A percentile compares a stretch with the other conserved stretches of the same genome.
phyloP scores from a whole-genome alignment of 805 yeast genomes.

The Metschnikowia santaceciliae region DNA sequence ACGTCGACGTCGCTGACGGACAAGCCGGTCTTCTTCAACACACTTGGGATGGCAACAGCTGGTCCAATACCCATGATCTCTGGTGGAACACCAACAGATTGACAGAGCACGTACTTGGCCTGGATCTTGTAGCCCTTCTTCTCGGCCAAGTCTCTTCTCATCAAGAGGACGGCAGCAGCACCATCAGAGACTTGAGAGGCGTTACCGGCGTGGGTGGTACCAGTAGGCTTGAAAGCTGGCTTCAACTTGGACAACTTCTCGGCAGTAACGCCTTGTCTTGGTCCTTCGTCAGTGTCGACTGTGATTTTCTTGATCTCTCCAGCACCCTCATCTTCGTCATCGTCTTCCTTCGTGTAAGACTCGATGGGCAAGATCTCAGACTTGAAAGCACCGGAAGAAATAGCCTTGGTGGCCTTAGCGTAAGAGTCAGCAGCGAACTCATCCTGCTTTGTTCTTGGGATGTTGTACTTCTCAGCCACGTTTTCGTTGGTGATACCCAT shows the following conservation, averaged over 20 bases:
- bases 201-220: constrained; percentile 92
- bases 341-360: constrained; percentile 52
- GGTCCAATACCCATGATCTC: constrained; percentile 99
- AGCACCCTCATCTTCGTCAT: constrained; percentile 50
- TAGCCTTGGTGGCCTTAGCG: constrained; percentile 77
- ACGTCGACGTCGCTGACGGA: constrained; percentile 62
- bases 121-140: constrained; percentile 63
- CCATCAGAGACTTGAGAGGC: constrained; percentile 96
- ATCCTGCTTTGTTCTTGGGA: constrained; percentile 75
- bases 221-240: constrained; percentile 84
- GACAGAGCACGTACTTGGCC: constrained; percentile 77
- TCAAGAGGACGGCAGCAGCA: constrained; percentile 83
- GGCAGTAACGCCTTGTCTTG: constrained; percentile 81
- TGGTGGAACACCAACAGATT: constrained; percentile 91
- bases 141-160: constrained; percentile 83
- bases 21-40: constrained; percentile 60
- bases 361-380: constrained; percentile 85
- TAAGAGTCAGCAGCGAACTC: constrained; percentile 85
- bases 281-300: constrained; percentile 81
- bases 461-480: constrained; percentile 62
- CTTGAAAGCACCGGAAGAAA: constrained; percentile 66
- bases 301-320: constrained; percentile 37
- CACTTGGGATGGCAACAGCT: constrained; percentile 87
- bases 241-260: constrained; percentile 67
- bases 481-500: constrained; percentile 97